These are phyloP conservation scores for Hibiscus tridactylites DNA, from an alignment of 345 rosid species.

Conservation along the genomic window DNA sequence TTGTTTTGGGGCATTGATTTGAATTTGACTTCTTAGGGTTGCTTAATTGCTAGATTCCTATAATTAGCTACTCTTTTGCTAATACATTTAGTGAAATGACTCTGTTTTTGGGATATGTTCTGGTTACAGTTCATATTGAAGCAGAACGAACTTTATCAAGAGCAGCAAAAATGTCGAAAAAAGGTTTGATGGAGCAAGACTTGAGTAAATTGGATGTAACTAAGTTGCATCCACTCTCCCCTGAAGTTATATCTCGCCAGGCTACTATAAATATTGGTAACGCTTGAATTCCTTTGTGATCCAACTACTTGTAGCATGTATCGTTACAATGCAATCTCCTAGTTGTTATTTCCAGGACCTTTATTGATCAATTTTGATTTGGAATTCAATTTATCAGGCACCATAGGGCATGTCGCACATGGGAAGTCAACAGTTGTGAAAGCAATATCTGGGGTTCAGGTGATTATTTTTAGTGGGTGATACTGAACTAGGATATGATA, in stretches of 20 bases:
- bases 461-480: constrained; percentile 12
- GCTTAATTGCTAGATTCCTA: background rate
- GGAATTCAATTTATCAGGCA: constrained; percentile 37
- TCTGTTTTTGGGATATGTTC: background rate
- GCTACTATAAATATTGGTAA: constrained; percentile 91
- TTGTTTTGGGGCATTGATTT: background rate
- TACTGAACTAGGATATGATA: background rate
- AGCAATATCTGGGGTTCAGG: constrained; percentile 99
- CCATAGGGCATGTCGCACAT: constrained; percentile 97
- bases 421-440: constrained; percentile 96
- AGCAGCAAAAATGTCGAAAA: constrained; percentile 54
- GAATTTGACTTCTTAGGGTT: background rate
- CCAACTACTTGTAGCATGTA: background rate
- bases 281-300: background rate
- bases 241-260: constrained; percentile 97
- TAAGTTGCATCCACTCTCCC: constrained; percentile 81
- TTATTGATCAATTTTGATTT: background rate
- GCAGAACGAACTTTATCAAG: background rate
- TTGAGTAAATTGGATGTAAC: constrained; percentile 75
- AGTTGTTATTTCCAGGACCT: background rate
- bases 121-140: background rate
- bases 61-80: background rate
- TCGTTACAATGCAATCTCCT: background rate
- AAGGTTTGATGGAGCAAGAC: constrained; percentile 95
- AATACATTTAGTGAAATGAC: background rate